Percentiles rank a stretch among this genome's conserved stretches.
Conservation (phyloP, 148 eudicot genomes). For the Linanthus parryae region DNA sequence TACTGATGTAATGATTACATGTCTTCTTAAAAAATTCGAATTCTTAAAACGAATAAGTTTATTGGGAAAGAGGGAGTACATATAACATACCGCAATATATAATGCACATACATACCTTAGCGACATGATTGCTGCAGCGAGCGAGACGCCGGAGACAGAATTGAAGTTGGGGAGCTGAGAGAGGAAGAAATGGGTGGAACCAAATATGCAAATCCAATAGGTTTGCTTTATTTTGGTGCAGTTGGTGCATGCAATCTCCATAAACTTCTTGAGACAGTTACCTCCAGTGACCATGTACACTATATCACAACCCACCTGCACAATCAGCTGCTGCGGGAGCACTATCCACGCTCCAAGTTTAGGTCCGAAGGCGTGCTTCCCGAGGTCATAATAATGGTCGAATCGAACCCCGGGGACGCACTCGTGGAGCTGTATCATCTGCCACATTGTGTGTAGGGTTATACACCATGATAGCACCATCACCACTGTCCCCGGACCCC, state of each 20-base stretch:
- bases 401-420: slow-evolving; percentile 79
- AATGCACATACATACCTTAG: slow-evolving; percentile 66
- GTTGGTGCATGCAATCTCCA: slow-evolving; percentile 64
- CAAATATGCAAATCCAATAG: slow-evolving; percentile 88
- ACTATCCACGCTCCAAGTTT: slow-evolving; percentile 84
- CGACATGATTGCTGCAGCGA: slow-evolving; percentile 94
- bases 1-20: too few species aligned
- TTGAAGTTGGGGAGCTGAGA: slow-evolving; percentile 91
- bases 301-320: slow-evolving; percentile 79
- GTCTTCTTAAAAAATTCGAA: too few species aligned
- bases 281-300: slow-evolving; percentile 98
- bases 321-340: slow-evolving; percentile 91
- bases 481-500: slow-evolving; percentile 77
- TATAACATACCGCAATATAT: too few species aligned
- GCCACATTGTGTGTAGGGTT: slow-evolving; percentile 85
- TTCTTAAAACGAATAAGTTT: too few species aligned
- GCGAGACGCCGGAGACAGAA: slow-evolving; percentile 66
- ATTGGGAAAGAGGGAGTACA: too few species aligned
- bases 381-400: slow-evolving; percentile 66
- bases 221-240: slow-evolving; percentile 58
- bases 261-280: slow-evolving; percentile 73
- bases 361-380: slow-evolving; percentile 76
- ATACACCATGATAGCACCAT: slow-evolving; percentile 79
- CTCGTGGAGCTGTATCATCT: slow-evolving; percentile 85
- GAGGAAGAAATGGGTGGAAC: slow-evolving; percentile 66